These are phyloP conservation scores for Daedalea quercina DNA, from an alignment of 768 basidiomycete species.

Conservation along the genomic window DNA sequence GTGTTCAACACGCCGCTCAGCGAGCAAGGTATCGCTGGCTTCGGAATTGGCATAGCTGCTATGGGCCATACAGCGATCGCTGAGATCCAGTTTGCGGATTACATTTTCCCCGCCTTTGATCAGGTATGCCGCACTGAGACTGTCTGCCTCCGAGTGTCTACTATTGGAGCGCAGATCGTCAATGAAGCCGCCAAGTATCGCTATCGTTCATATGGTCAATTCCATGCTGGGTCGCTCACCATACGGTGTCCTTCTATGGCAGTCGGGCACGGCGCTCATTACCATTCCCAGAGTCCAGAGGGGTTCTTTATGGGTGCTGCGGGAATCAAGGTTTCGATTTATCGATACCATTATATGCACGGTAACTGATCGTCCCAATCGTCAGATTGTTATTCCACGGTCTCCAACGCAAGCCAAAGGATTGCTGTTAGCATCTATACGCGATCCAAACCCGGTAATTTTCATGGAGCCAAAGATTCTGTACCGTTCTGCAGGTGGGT, in stretches of 20 bases:
- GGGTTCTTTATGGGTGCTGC: conserved; percentile 90
- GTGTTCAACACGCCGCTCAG: conserved; percentile 95
- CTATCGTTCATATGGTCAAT: conserved; percentile 83
- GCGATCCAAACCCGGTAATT: conserved; percentile 90
- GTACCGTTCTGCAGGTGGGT: conserved; percentile 77
- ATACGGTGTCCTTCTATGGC: conserved; percentile 86
- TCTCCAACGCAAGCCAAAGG: conserved; percentile 97
- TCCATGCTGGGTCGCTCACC: conserved; percentile 76
- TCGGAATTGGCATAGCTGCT: conserved; percentile 84
- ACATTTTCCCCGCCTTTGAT: conserved; percentile 93
- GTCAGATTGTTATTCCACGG: conserved; percentile 78
- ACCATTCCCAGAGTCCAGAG: conserved; percentile 94
- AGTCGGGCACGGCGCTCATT: conserved; percentile 86
- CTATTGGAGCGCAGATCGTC: conserved; percentile 50
- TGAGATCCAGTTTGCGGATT: conserved; percentile 88
- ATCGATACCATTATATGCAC: not conserved
- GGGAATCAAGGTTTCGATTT: conserved; percentile 64
- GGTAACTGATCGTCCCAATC: not conserved
- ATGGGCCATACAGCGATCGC: conserved; percentile 96
- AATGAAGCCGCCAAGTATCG: conserved; percentile 94
- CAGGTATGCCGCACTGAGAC: conserved; percentile 42
- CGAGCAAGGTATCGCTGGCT: conserved; percentile 92
- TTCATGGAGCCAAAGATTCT: conserved; percentile 95
- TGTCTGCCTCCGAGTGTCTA: not conserved
- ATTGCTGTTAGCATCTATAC: conserved; percentile 75